These are phyloP conservation scores for Bacidia gigantensis DNA, from an alignment of 495 filamentous ascomycete species.

Conservation along the genomic window DNA sequence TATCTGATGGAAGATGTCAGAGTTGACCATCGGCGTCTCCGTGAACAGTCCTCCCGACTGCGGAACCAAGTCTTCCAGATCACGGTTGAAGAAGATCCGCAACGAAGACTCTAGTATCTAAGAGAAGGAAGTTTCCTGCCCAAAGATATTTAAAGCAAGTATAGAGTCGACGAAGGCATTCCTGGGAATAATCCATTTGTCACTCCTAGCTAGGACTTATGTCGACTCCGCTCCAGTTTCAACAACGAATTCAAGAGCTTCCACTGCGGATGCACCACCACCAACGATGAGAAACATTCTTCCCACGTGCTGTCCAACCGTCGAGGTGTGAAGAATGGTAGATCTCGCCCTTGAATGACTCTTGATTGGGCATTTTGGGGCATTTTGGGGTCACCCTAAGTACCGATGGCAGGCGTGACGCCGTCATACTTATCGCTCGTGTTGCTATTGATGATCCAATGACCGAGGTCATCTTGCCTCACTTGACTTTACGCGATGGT, in stretches of 20 bases:
- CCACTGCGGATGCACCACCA: slow-evolving; percentile 69
- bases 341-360: slow-evolving; percentile 51
- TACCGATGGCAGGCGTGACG: slow-evolving; percentile 62
- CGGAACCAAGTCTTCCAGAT: slow-evolving; percentile 65
- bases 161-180: slow-evolving; percentile 61
- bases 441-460: slow-evolving; percentile 67
- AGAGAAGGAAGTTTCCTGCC: slow-evolving; percentile 57
- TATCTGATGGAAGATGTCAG: slow-evolving; percentile 62
- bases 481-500: slow-evolving; percentile 51
- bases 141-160: slow-evolving; percentile 64
- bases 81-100: slow-evolving; percentile 71
- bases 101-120: slow-evolving; percentile 68
- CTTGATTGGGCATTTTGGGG: slow-evolving; percentile 49
- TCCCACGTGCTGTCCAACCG: slow-evolving; percentile 53
- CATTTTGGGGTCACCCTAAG: slow-evolving; percentile 65
- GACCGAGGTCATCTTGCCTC: slow-evolving; percentile 50
- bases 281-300: slow-evolving; percentile 62
- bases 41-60: slow-evolving; percentile 59
- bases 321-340: slow-evolving; percentile 63
- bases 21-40: slow-evolving; percentile 77
- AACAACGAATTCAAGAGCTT: slow-evolving; percentile 70
- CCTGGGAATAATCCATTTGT: slow-evolving; percentile 84
- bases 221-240: slow-evolving; percentile 50
- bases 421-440: slow-evolving; percentile 62
- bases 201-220: slow-evolving; percentile 59